phyloP scores from a whole-genome alignment of 768 basidiomycete species.

The Russula earlei region DNA sequence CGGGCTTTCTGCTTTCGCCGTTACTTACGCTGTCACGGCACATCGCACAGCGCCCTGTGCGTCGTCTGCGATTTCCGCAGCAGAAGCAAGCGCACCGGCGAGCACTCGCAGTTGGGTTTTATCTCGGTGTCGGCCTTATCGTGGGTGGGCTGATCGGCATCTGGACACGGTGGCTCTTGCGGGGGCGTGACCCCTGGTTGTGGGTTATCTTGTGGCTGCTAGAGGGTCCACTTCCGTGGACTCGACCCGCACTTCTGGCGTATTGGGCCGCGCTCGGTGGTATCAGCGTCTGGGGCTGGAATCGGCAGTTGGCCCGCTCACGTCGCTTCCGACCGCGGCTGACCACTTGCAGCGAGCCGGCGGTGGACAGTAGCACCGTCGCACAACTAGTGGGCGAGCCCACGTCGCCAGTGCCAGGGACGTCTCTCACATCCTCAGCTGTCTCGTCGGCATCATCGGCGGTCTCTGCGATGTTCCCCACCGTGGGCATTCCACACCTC shows the following conservation, averaged over 20 bases:
- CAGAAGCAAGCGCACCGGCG: slow-evolving; percentile 78
- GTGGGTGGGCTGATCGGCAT: slow-evolving; percentile 77
- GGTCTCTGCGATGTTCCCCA: slow-evolving; percentile 17
- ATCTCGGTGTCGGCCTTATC: slow-evolving; percentile 63
- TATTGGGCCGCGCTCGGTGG: slow-evolving; percentile 81
- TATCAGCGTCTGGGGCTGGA: slow-evolving; percentile 92
- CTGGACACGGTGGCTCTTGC: slow-evolving; percentile 86
- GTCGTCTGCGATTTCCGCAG: slow-evolving; percentile 70
- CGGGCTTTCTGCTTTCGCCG: slow-evolving; percentile 92
- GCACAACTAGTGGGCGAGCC: slow-evolving; percentile 7
- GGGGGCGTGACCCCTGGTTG: slow-evolving; percentile 76
- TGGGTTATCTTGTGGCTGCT: slow-evolving; percentile 76
- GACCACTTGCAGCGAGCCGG: slow-evolving; percentile 1
- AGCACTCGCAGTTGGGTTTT: slow-evolving; percentile 78
- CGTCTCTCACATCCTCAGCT: slow-evolving; percentile 10
- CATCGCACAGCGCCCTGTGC: slow-evolving; percentile 78
- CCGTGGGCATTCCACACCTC: slow-evolving; percentile 40
- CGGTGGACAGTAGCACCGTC: neutral
- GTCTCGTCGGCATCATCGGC: slow-evolving; percentile 7
- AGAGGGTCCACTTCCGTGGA: slow-evolving; percentile 70
- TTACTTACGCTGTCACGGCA: slow-evolving; percentile 86
- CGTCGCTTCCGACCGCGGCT: slow-evolving; percentile 50
- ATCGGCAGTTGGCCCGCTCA: slow-evolving; percentile 74
- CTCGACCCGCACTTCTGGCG: slow-evolving; percentile 59
- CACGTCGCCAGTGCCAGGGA: slow-evolving; percentile 5